Percentiles rank a stretch among this genome's conserved stretches.
phyloP scores from a whole-genome alignment of 441 rosid genomes.

The Croton laevigatus region DNA sequence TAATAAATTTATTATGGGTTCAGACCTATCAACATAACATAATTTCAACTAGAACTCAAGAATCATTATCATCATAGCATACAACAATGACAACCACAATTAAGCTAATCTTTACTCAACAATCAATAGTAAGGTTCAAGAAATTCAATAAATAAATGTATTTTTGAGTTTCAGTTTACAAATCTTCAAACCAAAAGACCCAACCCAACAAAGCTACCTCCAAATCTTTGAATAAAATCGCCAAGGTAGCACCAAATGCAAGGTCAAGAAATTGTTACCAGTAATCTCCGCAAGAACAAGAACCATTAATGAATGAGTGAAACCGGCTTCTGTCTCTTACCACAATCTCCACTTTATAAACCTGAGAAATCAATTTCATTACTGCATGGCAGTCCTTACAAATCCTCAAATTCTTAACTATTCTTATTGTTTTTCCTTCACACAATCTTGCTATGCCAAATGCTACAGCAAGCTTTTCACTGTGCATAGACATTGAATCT shows the following conservation, averaged over 20 bases:
- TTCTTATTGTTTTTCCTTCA: slow-evolving; percentile 53
- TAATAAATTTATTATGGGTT: neutral
- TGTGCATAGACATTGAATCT: slow-evolving; percentile 59
- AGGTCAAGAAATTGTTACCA: no score
- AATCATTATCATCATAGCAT: no score
- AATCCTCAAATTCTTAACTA: slow-evolving; percentile 79
- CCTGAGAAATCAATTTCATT: slow-evolving; percentile 66
- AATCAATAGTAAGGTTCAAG: no score
- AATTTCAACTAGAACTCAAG: no score
- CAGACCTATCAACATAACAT: neutral
- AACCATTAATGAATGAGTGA: slow-evolving; percentile 64
- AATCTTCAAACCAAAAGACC: neutral
- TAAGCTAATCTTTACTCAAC: no score
- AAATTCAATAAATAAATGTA: no score
- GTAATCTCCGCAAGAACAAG: slow-evolving; percentile 79
- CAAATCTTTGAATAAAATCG: neutral
- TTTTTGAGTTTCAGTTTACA: neutral
- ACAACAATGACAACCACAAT: no score
- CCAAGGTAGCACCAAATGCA: no score
- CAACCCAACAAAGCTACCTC: neutral
- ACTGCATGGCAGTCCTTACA: slow-evolving; percentile 78
- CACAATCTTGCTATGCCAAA: slow-evolving; percentile 57
- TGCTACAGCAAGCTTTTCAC: slow-evolving; percentile 81
- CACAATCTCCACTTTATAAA: slow-evolving; percentile 52
- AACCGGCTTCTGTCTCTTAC: slow-evolving; percentile 87